Percentiles rank a stretch among this genome's conserved stretches.
Evolutionary conservation across 805 yeast genomes (phyloP).

Genomic region (Saccharomyces jurei): DNA sequence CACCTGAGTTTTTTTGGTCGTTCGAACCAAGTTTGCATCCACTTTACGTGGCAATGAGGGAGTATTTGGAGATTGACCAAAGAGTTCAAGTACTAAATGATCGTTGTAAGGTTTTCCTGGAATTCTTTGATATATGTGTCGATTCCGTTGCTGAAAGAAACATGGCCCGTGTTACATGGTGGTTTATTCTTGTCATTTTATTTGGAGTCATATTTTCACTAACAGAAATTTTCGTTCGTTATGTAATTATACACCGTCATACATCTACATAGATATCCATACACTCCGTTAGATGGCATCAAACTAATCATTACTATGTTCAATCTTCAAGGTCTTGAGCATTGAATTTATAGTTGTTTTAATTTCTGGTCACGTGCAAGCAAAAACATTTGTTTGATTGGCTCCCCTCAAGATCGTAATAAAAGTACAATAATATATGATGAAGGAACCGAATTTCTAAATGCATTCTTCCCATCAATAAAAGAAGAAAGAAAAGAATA

Average conservation of each 20-base stretch:
- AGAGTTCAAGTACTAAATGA: constrained; percentile 90
- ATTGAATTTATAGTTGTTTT: not conserved
- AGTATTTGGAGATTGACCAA: constrained; percentile 90
- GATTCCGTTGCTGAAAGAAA: constrained; percentile 91
- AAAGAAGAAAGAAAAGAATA: not conserved
- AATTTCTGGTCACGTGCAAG: not conserved
- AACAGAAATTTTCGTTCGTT: constrained; percentile 58
- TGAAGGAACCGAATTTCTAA: not conserved
- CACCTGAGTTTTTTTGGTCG: constrained; percentile 96
- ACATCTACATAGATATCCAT: not conserved
- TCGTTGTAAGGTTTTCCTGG: constrained; percentile 86
- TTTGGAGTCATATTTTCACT: constrained; percentile 70
- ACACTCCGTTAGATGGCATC: not conserved
- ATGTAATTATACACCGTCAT: constrained; percentile 36
- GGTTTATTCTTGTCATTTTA: constrained; percentile 75
- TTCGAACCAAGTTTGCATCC: constrained; percentile 93
- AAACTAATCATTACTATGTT: not conserved
- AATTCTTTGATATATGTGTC: constrained; percentile 84
- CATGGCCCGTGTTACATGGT: constrained; percentile 85
- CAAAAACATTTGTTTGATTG: not conserved
- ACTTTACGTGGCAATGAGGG: constrained; percentile 78
- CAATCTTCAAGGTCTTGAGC: not conserved
- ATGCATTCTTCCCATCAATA: not conserved
- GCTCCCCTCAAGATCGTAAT: not conserved
- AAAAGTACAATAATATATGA: not conserved